phyloP scores from a whole-genome alignment of 1,284 basidiomycete species.

The Trichosporon ovoides region DNA sequence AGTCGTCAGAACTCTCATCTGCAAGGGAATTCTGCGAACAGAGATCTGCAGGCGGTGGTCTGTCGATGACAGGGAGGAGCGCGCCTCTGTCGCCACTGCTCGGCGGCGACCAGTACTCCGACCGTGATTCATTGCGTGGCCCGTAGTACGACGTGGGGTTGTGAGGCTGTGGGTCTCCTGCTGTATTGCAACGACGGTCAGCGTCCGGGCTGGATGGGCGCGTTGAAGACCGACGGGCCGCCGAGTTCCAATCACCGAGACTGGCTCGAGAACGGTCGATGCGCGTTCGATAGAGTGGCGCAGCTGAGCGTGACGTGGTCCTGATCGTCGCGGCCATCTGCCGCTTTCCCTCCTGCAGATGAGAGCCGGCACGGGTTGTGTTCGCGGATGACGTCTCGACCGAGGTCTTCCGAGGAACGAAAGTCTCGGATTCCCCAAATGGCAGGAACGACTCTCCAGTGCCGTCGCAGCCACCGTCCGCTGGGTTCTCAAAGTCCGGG shows the following conservation, averaged over 20 bases:
- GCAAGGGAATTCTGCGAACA: background rate
- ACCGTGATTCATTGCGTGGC: background rate
- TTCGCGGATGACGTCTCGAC: background rate
- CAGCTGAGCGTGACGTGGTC: too few species aligned
- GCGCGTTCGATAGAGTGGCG: background rate
- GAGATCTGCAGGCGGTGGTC: background rate
- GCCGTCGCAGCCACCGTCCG: background rate
- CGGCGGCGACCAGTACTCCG: background rate
- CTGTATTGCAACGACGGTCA: background rate
- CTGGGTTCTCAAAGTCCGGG: background rate
- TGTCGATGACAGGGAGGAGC: background rate
- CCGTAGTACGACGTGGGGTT: background rate
- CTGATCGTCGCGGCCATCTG: too few species aligned
- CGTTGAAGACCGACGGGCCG: background rate
- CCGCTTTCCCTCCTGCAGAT: background rate
- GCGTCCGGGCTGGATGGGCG: background rate
- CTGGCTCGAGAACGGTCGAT: background rate
- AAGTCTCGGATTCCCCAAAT: constrained; percentile 1
- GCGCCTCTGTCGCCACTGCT: background rate
- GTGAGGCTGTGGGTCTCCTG: background rate
- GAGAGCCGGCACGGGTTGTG: background rate
- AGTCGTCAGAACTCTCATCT: constrained; percentile 10
- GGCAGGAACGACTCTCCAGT: constrained; percentile 1
- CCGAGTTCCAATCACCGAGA: background rate
- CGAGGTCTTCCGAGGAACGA: background rate